Base-by-base conservation (phyloP, 2,329 filamentous ascomycete species). In the Myriangium duriaei region DNA sequence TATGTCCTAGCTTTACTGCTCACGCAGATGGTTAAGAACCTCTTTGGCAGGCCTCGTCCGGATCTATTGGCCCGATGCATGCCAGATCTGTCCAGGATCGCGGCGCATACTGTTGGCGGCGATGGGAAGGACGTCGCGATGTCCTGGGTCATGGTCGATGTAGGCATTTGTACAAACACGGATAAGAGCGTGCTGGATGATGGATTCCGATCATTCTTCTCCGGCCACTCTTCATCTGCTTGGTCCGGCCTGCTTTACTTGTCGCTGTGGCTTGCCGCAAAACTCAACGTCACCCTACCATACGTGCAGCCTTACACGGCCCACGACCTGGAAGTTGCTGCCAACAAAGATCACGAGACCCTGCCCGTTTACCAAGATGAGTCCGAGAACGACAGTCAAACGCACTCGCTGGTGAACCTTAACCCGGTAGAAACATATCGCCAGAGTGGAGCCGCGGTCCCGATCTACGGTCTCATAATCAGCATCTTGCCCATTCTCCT, bases 231-330 rank as follows among this genome's bases (percentile, higher is more conserved):
- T 15, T 85, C 79, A 29, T 71, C 80, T 44, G 72, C 81, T 4
- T 84, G 83, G 49, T 78, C 79, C 9, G 87, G 87, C 1, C 64
- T 95, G 37, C 73, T 86, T 37, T 94, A 95, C 56, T 71, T 94
- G 11, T 81, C 81, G 2, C 73, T 96, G 35, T 95, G 86, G 67
- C 70, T 96, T 14, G 84, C 82, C 47, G 81, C 78, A 59, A 88
- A 87, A 56, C 81, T 88, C 51, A 72, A 76, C 42, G 76, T 87
- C 44, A 78, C 74, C 7, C 69, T 85, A 19, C 81, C 82, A 1
- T 82, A 79, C 55, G 70, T 66, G 65, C 67, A 30, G 58, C 65
- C 42, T 19, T 40, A 41, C n/a, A 41, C 37, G 11, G 32, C 31
- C 26, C 12, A 26, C 28, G 34, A 30, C 24, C 19, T 33, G 3